Evolutionary conservation across 306 rosid species (phyloP).

Genomic region (Leucaena leucocephala): DNA sequence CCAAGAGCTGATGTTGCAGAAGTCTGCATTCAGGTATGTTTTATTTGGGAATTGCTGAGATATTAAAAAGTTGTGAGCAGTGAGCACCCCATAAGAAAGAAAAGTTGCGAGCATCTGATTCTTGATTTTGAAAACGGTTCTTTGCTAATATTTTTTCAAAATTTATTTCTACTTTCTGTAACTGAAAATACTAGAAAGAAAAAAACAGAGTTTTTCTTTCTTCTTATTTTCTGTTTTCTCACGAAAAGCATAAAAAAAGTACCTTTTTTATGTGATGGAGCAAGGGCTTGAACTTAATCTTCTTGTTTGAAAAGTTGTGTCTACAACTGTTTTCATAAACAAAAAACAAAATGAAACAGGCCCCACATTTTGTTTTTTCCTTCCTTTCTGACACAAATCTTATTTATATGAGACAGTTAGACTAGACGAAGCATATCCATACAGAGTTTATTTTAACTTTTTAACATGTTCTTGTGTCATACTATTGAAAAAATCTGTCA

Average conservation of each 20-base stretch:
- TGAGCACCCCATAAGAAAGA: not conserved
- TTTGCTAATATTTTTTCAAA: not conserved
- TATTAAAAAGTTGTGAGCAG: too few species aligned
- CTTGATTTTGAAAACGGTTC: not conserved
- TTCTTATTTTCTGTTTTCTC: not conserved
- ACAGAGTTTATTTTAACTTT: not conserved
- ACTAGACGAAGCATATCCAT: not conserved
- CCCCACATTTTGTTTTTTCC: not conserved
- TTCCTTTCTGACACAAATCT: too few species aligned
- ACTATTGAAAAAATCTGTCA: not conserved
- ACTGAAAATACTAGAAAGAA: not conserved
- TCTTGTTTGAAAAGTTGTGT: not conserved
- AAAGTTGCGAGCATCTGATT: not conserved
- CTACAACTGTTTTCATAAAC: not conserved
- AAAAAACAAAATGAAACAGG: not conserved
- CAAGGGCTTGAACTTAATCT: not conserved
- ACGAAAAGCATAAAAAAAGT: not conserved
- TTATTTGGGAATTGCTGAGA: conserved; percentile 2
- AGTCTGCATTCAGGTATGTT: conserved; percentile 82
- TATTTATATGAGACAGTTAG: not conserved
- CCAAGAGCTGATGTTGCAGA: conserved; percentile 89
- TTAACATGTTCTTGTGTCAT: not conserved
- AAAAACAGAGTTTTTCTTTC: not conserved
- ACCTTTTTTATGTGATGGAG: not conserved
- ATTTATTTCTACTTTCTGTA: not conserved